A percentile compares a stretch with the other conserved stretches of the same genome.
Evolutionary conservation across 164 flowering plant species (phyloP).

Genomic region (Sedum album): DNA sequence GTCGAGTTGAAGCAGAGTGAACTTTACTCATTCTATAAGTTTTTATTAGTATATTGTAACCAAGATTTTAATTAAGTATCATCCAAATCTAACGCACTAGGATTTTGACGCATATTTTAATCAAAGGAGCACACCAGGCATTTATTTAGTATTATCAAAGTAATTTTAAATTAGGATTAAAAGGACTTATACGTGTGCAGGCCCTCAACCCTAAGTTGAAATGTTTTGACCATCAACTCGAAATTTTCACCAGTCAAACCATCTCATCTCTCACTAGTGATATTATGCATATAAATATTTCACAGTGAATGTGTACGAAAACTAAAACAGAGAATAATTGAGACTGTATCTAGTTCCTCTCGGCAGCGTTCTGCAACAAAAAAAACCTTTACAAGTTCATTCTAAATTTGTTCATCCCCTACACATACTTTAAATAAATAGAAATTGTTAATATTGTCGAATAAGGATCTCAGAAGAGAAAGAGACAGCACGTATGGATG

Average conservation of each 20-base stretch:
- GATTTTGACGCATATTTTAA: not conserved
- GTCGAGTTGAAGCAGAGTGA: not conserved
- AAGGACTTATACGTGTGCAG: not conserved
- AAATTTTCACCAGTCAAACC: conserved; percentile 2
- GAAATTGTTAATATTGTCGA: not conserved
- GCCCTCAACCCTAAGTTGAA: conserved; percentile 1
- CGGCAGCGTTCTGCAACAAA: not conserved
- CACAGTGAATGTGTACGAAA: not conserved
- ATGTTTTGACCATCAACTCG: conserved; percentile 1
- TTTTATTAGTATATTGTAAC: no score
- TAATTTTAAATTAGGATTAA: not conserved
- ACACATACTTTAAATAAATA: not conserved
- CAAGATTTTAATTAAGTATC: no score
- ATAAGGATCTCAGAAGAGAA: no score
- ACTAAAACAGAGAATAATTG: not conserved
- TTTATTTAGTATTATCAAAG: not conserved
- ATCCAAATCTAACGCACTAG: not conserved
- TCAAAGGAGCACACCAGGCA: not conserved
- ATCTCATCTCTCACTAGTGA: not conserved
- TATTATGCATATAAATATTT: not conserved
- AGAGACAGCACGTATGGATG: no score
- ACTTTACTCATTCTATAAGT: not conserved
- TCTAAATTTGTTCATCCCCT: not conserved
- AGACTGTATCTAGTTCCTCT: no score
- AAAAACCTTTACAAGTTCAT: not conserved